phyloP scores from a whole-genome alignment of 352 stramenopile species.

The Phytophthora nicotianae region DNA sequence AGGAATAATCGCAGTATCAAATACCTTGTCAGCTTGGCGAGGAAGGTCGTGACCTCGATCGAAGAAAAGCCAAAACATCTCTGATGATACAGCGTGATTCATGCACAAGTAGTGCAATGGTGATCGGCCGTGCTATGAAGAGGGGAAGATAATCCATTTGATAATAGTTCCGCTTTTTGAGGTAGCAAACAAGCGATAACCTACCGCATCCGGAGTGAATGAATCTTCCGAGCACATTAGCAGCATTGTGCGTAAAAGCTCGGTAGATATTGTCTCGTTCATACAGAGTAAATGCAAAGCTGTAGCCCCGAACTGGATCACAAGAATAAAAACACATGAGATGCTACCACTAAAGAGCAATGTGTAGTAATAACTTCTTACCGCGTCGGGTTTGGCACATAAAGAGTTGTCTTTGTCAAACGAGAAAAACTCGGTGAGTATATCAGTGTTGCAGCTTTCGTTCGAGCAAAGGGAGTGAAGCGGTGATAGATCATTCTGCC shows the following conservation, averaged over 20 bases:
- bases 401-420: constrained; percentile 43
- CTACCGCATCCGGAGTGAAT: constrained; percentile 56
- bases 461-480: constrained; percentile 61
- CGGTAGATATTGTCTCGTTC: constrained; percentile 51
- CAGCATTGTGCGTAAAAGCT: constrained; percentile 45
- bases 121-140: constrained; percentile 52
- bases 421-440: constrained; percentile 44
- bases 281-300: constrained; percentile 71
- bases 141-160: constrained; percentile 7
- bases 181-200: constrained; percentile 5
- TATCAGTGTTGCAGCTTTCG: constrained; percentile 43
- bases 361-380: constrained; percentile 7
- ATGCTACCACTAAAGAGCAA: not conserved
- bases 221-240: constrained; percentile 49
- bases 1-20: not conserved
- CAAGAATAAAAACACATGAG: not conserved
- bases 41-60: constrained; percentile 61
- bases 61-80: constrained; percentile 77
- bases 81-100: constrained; percentile 54
- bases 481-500: constrained; percentile 47
- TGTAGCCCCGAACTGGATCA: constrained; percentile 53
- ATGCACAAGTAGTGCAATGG: constrained; percentile 79
- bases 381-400: constrained; percentile 19
- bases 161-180: not conserved
- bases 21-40: constrained; percentile 59